Evolutionary conservation across 371 early-diverging fungal species (phyloP).

Genomic region (Actinomortierella wolfii): DNA sequence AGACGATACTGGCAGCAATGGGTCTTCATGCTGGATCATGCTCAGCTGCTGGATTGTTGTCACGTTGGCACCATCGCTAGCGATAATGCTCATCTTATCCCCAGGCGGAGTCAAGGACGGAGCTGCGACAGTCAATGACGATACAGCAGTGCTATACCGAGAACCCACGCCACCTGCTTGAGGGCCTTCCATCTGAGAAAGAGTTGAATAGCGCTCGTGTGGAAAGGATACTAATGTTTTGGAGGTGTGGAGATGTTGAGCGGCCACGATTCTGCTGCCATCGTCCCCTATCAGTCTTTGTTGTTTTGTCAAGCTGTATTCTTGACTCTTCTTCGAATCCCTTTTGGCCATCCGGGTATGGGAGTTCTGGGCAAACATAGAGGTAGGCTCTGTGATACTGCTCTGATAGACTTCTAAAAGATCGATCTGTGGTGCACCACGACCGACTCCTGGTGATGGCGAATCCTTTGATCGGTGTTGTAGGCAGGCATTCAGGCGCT

Average conservation of each 20-base stretch:
- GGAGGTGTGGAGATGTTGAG: too few relatives aligned
- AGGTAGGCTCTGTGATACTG: background rate
- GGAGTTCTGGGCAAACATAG: background rate
- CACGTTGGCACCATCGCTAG: slow-evolving; percentile 38
- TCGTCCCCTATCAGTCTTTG: too few relatives aligned
- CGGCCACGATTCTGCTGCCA: too few relatives aligned
- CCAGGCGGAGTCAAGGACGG: slow-evolving; percentile 31
- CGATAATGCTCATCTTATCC: slow-evolving; percentile 43
- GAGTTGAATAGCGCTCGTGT: too few relatives aligned
- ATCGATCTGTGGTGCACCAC: slow-evolving; percentile 63
- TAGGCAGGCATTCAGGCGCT: slow-evolving; percentile 55
- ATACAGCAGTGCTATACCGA: slow-evolving; percentile 26
- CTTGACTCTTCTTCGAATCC: background rate
- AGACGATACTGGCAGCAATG: too few relatives aligned
- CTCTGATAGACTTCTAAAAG: slow-evolving; percentile 48
- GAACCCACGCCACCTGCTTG: slow-evolving; percentile 23
- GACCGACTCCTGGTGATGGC: slow-evolving; percentile 57
- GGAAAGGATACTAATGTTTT: too few relatives aligned
- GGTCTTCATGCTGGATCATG: too few relatives aligned
- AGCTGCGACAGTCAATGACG: slow-evolving; percentile 45
- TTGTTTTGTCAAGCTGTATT: too few relatives aligned
- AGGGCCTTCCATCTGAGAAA: too few relatives aligned
- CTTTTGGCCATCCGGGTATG: background rate
- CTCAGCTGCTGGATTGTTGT: too few relatives aligned
- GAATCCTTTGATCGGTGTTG: slow-evolving; percentile 43